These are phyloP conservation scores for Cladosporium oxysporum DNA, from an alignment of 2,329 filamentous ascomycete genomes.

Conservation along the genomic window DNA sequence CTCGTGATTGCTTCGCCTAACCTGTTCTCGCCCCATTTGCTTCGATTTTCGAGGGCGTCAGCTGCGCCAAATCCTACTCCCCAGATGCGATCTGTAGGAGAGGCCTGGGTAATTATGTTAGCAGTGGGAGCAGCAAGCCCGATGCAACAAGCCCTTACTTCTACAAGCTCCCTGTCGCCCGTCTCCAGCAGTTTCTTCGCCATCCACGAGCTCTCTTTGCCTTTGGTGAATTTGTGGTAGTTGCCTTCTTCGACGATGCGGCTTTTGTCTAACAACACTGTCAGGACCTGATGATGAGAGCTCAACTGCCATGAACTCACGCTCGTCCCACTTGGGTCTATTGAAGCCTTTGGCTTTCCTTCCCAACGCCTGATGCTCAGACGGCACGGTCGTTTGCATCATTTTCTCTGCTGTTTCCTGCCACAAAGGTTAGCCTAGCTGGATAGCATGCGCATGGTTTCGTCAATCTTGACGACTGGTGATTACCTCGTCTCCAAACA, in stretches of 20 bases:
- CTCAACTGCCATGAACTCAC: slow-evolving; percentile 23
- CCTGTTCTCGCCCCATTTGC: slow-evolving; percentile 64
- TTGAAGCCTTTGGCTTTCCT: slow-evolving; percentile 57
- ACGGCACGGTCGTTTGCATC: slow-evolving; percentile 50
- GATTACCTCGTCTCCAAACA: slow-evolving; percentile 44
- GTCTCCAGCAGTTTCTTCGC: slow-evolving; percentile 57
- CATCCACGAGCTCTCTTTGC: slow-evolving; percentile 46
- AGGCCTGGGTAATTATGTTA: slow-evolving; percentile 34
- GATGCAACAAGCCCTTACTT: slow-evolving; percentile 47
- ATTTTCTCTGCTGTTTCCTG: slow-evolving; percentile 50
- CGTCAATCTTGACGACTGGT: too few species aligned
- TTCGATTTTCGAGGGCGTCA: slow-evolving; percentile 51
- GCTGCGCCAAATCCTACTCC: slow-evolving; percentile 61
- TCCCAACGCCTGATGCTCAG: slow-evolving; percentile 56
- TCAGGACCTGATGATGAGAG: too few species aligned
- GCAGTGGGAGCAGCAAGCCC: neutral
- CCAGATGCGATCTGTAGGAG: slow-evolving; percentile 63
- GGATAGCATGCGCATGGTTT: too few species aligned
- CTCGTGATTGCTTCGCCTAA: slow-evolving; percentile 64
- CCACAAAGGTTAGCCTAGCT: too few species aligned
- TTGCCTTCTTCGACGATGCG: slow-evolving; percentile 61
- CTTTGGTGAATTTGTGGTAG: slow-evolving; percentile 60
- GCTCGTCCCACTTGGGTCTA: slow-evolving; percentile 51
- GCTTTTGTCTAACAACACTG: slow-evolving; percentile 44
- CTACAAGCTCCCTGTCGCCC: slow-evolving; percentile 61